phyloP scores from a whole-genome alignment of 371 early-diverging fungal genomes.

The Mortierella sp. region DNA sequence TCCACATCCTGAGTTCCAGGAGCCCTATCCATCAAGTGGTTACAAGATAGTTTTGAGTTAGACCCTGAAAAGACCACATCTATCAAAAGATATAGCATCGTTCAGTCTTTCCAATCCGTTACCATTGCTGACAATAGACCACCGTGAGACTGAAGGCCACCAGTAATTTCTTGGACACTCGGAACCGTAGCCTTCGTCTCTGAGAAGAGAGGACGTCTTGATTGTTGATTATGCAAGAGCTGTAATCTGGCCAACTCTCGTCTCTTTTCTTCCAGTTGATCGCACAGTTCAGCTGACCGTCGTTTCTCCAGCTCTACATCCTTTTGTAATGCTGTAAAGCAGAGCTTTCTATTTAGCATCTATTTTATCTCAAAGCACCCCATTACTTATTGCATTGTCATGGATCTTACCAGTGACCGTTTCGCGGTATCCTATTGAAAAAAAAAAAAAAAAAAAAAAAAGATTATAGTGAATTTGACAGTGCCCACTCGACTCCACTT shows the following conservation, averaged over 20 bases:
- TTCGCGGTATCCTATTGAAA: constrained; percentile 35
- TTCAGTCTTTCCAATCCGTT: neutral
- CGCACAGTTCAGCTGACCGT: constrained; percentile 59
- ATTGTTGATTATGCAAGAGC: constrained; percentile 69
- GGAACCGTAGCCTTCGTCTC: constrained; percentile 29
- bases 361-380: constrained; percentile 13
- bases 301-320: constrained; percentile 67
- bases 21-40: too few relatives aligned
- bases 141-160: too few relatives aligned
- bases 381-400: neutral
- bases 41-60: too few relatives aligned
- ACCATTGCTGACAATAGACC: neutral
- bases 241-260: constrained; percentile 71
- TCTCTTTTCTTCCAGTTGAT: constrained; percentile 69
- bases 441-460: neutral
- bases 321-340: constrained; percentile 53
- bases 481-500: neutral
- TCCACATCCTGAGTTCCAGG: too few relatives aligned
- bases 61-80: too few relatives aligned
- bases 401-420: constrained; percentile 20
- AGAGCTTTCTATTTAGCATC: constrained; percentile 47
- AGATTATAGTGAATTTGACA: neutral
- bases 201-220: constrained; percentile 57
- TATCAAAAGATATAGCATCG: too few relatives aligned
- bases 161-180: neutral